Conservation (phyloP, 1,284 basidiomycete genomes). For the Erythrobasidium hasegawianum region DNA sequence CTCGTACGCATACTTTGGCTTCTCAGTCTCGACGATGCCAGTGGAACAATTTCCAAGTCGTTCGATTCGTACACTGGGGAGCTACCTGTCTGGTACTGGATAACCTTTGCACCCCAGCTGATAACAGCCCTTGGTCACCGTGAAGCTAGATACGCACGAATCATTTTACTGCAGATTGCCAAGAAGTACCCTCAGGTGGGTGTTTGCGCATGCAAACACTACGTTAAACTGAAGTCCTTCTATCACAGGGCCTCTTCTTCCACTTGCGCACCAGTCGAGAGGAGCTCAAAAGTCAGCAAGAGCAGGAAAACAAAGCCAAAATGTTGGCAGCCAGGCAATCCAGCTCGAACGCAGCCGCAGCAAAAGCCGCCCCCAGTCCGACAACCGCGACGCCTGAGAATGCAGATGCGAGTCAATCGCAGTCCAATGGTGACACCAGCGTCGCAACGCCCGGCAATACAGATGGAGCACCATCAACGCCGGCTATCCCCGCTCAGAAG, state of each 20-base stretch:
- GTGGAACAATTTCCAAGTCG: slow-evolving; percentile 71
- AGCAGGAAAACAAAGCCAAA: slow-evolving; percentile 47
- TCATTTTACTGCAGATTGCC: slow-evolving; percentile 83
- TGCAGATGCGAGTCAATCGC: slow-evolving; percentile 1
- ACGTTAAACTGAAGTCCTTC: slow-evolving; percentile 54
- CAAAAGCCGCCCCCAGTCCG: not conserved
- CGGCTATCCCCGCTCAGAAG: slow-evolving; percentile 25
- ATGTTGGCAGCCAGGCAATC: slow-evolving; percentile 52
- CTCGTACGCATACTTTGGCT: slow-evolving; percentile 93
- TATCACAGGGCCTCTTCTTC: slow-evolving; percentile 82
- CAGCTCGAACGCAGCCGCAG: not conserved
- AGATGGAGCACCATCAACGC: slow-evolving; percentile 19
- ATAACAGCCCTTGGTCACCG: slow-evolving; percentile 82
- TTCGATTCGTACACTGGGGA: slow-evolving; percentile 98
- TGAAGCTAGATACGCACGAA: slow-evolving; percentile 88
- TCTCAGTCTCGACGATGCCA: slow-evolving; percentile 84
- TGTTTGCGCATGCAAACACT: slow-evolving; percentile 63
- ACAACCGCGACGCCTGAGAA: not conserved
- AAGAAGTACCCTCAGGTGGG: slow-evolving; percentile 81
- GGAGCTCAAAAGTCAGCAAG: slow-evolving; percentile 61
- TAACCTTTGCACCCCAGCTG: slow-evolving; percentile 94
- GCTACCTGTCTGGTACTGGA: slow-evolving; percentile 98
- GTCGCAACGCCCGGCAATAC: slow-evolving; percentile 30
- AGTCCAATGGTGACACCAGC: slow-evolving; percentile 33
- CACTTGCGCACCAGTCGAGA: slow-evolving; percentile 86